Evolutionary conservation across 139 green algal species (phyloP), one percentile per base, ranked within the genome.

Genomic region (Micromonas pusilla): DNA sequence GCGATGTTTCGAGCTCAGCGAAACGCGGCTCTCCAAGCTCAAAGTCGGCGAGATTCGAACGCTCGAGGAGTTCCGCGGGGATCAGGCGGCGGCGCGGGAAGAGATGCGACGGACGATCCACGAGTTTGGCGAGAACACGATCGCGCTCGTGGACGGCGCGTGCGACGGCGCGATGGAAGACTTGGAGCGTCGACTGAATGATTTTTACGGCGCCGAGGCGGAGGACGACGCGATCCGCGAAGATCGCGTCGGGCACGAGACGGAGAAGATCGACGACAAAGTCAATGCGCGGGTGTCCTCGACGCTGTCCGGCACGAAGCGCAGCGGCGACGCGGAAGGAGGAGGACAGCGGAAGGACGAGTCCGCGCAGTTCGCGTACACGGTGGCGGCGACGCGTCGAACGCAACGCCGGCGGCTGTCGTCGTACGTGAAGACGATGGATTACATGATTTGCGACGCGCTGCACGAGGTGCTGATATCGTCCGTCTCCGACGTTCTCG

Each of bases 1-100:
- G 31, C 82, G 91, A 31, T 94, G 90, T 83, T 76, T 83, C 72
- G 77, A 89, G 31, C 78, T 92, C 0, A 85, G 66, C 54, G 54
- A 66, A 71, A 79, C 84, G 78, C 78, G 83, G 3, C 76, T 94
- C 77, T 86, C 90, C 81, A 84, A 85, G 30, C 33, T 92, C 16
- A 25, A 81, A 67, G 45, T 57, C 21, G 72, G 52, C n/a, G 73
- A 83, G 78, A 74, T 31, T 20, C 77, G 77, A 65, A 72, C 76
- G n/a, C 60, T 81, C 25, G 64, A 65, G 23, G 62, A 76, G 19
- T 81, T 81, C 65, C 33, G 26, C 19, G 31, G 38, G 26, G 65
- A 65, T 3, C 63, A 76, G 31, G 33, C 30, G 63, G 67, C 32
- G 32, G 13, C 30, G 30, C 33, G 63, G 26, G 62, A 33, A 19